Base-by-base conservation (phyloP, 805 yeast species). In the Diddensiella caesifluorescens region DNA sequence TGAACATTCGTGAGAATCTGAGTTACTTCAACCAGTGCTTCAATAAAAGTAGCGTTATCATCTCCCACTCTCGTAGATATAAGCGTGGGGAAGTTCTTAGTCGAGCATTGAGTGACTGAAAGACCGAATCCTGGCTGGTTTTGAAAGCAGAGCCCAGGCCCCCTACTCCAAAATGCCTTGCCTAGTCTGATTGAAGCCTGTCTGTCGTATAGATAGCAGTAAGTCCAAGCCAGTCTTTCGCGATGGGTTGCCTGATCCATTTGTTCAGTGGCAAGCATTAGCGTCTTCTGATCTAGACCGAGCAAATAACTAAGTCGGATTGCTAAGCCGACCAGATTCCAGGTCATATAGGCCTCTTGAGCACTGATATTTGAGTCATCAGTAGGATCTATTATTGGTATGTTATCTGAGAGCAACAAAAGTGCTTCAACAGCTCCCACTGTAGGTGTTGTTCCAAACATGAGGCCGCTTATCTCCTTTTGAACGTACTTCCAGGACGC, bases 211-310 rank as follows among this genome's bases (percentile, higher is more conserved):
- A 50, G 35, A 38, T 51, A 50, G 34, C 54, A 46, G 29, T 51
- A 51, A 1, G 54, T 51, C 55, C 55, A 51, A 3, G 43, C 51
- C 22, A 51, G 39, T 7, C 55, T 35, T 29, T 46, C 43, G 10
- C 55, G 38, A 28, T 48, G 51, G 3, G 48, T 48, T n/a, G 38
- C 46, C 18, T 38, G 42, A 34, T 50, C 51, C 38, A 40, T 38
- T 10, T 18, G 22, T 16, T 50, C 51, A 16, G 21, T 33, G 18
- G 41, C 38, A 6, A 37, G 20, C 28, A 51, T 25, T 10, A 51
- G 41, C 4, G 55, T 50, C 42, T 50, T 51, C 28, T 51, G 55
- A 32, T 51, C 55, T 10, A 51, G 39, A 15, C 55, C 55, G 13
- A 51, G 41, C 21, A 46, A 46, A 37, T 51, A 50, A 13, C 50